Base-by-base conservation (phyloP, 2,329 filamentous ascomycete species). In the Botryotinia globosa region DNA sequence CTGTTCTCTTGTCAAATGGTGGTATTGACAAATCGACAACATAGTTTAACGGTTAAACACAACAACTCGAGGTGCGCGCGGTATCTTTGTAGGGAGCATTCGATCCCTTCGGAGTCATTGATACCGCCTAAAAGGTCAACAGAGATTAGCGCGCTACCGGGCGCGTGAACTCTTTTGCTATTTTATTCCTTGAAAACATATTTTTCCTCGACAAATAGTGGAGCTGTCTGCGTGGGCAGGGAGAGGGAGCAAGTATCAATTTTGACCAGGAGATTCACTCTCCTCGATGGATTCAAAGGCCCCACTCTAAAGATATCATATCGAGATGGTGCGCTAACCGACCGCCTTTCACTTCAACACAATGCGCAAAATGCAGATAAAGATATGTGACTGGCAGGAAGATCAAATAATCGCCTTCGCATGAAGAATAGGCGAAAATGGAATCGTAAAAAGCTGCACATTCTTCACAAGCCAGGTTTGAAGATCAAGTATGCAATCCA, bases 21-120 rank as follows among this genome's bases (percentile, higher is more conserved):
- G 63, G 32, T 66, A 66, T 66, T 66, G 45, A 39, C 63, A 66
- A 51, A n/a, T 25, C 63, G 45, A 12, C 63, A 66, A 51, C 20
- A 44, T 66, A 51, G 63, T 25, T 51, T 37, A 37, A 51, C 12
- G 16, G 32, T 51, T 37, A 66, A 45, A 20, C 25, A 39, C 32
- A n/a, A 51, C 44, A 51, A 66, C 32, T 66, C 63, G 63, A 66
- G 62, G 45, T 66, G 44, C 45, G 20, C 22, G 45, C 34, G 45
- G 44, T 37, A 66, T 66, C 63, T 66, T 51, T 51, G 63, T 66
- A 25, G 45, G 62, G 63, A 66, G 63, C 45, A 66, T 66, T 51
- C 45, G 44, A 66, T 66, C 63, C 44, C 45, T 66, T 39, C 63
- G 25, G 14, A 66, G 63, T 39, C 63, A 66, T 25, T 45, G 63